Base-by-base conservation (phyloP, 306 rosid genomes). In the Datisca glomerata region DNA sequence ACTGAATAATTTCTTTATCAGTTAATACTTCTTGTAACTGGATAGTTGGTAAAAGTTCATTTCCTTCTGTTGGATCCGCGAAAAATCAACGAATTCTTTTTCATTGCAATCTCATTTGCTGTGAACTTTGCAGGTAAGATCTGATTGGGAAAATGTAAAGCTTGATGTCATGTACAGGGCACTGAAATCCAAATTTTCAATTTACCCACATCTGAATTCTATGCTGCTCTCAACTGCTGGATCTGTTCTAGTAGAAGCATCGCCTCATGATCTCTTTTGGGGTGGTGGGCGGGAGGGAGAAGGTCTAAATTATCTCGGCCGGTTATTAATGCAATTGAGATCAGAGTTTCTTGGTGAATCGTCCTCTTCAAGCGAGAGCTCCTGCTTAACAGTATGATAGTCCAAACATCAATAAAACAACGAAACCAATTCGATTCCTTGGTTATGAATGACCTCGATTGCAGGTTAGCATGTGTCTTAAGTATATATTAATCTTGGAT, bases 201-300 rank as follows among this genome's bases (percentile, higher is more conserved):
- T 61, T 15, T 77, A 83, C 29, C 93, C 93, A 1, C 84, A 68
- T 45, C 49, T 89, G 70, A 80, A 73, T 45, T 59, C 81, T n/a
- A 69, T 89, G 86, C 60, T 89, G 45, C 76, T 89, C 14, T 72
- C 84, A 17, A 83, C 93, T 40, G 71, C 70, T 19, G 97, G 93
- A 44, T 74, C 79, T 22, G 81, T 83, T 51, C 91, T 89, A 27
- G 95, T 83, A 28, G 97, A 89, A 71, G 86, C 95, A 41, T 77
- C 97, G 19, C 97, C 93, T 0, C 89, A 76, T 36, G 97, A 83
- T 66, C 79, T 89, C 17, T 72, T 89, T 56, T 89, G 93, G 97
- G 97, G 97, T 0, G 97, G 95, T 16, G 97, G 97, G 1, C 70
- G 93, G 42, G 89, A 72, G 2, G 97, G 95, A 18, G 95, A 89